These are phyloP conservation scores for Lotmaria passim DNA, from an alignment of 208 protist species.

Conservation along the genomic window DNA sequence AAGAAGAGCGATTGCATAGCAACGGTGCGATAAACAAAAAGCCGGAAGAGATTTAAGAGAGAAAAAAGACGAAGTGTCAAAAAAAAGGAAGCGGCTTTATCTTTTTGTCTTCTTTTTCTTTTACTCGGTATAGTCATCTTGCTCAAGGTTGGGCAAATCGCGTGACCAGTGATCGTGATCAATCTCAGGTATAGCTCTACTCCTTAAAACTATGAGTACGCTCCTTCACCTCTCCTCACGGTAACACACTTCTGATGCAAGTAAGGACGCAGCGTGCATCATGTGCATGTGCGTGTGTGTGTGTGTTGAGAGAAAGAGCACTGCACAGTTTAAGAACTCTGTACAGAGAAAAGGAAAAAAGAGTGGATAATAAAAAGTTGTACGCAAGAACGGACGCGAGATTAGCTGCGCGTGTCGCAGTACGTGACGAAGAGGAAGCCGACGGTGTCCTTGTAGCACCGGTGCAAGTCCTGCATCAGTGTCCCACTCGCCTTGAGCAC, in stretches of 20 bases:
- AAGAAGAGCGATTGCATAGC: neutral
- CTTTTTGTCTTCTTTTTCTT: neutral
- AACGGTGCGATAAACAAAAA: neutral
- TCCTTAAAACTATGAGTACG: neutral
- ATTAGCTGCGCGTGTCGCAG: slow-evolving; percentile 9
- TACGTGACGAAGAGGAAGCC: slow-evolving; percentile 71
- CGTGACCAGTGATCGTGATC: neutral
- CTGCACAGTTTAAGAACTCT: neutral
- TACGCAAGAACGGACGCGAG: neutral
- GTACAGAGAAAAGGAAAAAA: neutral
- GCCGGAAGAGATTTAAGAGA: neutral
- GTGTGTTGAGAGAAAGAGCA: neutral
- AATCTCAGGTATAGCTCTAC: neutral
- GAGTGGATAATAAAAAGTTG: neutral
- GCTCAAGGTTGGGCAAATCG: neutral
- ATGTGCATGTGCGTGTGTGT: too few species aligned
- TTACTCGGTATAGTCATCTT: neutral
- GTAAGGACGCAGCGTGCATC: too few species aligned
- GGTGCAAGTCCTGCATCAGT: slow-evolving; percentile 57
- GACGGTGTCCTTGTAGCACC: slow-evolving; percentile 87
- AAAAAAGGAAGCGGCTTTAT: neutral
- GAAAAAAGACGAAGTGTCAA: neutral
- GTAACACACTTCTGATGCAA: too few species aligned
- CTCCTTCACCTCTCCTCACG: too few species aligned
- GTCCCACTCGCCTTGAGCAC: slow-evolving; percentile 39